Conservation (phyloP, 306 rosid species). For the Lathyrus oleraceus region DNA sequence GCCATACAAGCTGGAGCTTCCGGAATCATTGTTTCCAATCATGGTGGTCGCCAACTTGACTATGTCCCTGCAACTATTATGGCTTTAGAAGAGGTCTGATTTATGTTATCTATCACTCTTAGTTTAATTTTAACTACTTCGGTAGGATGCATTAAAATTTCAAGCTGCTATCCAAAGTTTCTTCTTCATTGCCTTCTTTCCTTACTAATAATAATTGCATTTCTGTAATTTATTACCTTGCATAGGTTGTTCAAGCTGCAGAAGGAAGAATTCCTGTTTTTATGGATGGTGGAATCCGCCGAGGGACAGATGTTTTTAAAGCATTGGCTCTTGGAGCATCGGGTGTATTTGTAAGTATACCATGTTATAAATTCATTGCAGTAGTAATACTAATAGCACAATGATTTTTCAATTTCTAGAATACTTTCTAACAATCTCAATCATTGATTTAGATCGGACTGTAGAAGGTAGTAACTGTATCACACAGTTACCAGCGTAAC, state of each 20-base stretch:
- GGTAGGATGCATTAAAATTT: constrained; percentile 30
- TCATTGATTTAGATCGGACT: background rate
- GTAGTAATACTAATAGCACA: background rate
- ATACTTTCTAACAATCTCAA: background rate
- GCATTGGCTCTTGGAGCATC: constrained; percentile 96
- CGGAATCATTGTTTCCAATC: constrained; percentile 90
- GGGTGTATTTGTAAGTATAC: constrained; percentile 81
- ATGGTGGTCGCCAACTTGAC: constrained; percentile 96
- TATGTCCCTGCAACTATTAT: constrained; percentile 83
- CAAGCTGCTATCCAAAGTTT: background rate
- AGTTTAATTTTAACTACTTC: background rate
- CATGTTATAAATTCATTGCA: background rate
- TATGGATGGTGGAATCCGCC: constrained; percentile 86
- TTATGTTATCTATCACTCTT: background rate
- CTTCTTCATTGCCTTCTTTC: background rate
- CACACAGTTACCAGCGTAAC: no score
- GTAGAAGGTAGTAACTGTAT: no score
- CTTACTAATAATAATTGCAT: constrained; percentile 2
- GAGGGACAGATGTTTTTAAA: constrained; percentile 95
- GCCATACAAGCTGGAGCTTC: constrained; percentile 76
- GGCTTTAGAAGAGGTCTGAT: constrained; percentile 72
- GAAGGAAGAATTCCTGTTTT: constrained; percentile 83
- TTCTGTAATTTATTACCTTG: background rate
- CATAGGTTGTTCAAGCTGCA: constrained; percentile 76
- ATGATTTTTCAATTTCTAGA: background rate